Percentiles rank a stretch among this genome's conserved stretches.
Evolutionary conservation across 768 basidiomycete genomes (phyloP).

Genomic region (Rubroboletus pulcherrimus): DNA sequence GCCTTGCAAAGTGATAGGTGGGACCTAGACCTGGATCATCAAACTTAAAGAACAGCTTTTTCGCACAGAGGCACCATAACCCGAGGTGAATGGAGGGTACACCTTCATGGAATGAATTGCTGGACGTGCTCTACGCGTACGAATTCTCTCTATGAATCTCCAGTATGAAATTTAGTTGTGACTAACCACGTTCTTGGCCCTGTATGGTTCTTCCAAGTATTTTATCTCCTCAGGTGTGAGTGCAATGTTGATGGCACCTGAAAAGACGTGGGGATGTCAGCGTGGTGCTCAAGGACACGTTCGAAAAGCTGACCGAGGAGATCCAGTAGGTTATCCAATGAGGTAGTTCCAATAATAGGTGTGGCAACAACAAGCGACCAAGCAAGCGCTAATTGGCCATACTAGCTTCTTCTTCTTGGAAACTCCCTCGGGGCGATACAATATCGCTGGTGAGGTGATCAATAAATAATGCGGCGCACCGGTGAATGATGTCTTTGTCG

Average conservation of each 20-base stretch:
- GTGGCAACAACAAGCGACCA: constrained; percentile 5
- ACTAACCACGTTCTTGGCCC: constrained; percentile 37
- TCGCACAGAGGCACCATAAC: background rate
- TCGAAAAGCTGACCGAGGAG: constrained; percentile 3
- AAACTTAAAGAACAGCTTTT: background rate
- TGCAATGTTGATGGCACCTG: constrained; percentile 4
- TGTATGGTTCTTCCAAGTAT: constrained; percentile 10
- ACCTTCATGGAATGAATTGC: background rate
- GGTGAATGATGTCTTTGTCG: constrained; percentile 7
- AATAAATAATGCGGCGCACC: background rate
- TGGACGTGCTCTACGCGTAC: background rate
- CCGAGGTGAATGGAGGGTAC: background rate
- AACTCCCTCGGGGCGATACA: constrained; percentile 6
- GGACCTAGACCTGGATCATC: background rate
- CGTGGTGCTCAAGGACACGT: background rate
- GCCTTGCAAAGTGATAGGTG: background rate
- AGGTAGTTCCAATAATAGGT: constrained; percentile 8
- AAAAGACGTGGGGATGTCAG: background rate
- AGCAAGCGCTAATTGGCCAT: constrained; percentile 2
- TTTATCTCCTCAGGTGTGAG: constrained; percentile 9
- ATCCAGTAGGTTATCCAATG: constrained; percentile 6
- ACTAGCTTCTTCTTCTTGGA: background rate
- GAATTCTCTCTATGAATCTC: background rate
- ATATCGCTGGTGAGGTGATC: background rate
- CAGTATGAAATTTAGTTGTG: constrained; percentile 29